These are phyloP conservation scores for Pythium grandisporangium DNA, from an alignment of 352 stramenopile species.

Conservation along the genomic window DNA sequence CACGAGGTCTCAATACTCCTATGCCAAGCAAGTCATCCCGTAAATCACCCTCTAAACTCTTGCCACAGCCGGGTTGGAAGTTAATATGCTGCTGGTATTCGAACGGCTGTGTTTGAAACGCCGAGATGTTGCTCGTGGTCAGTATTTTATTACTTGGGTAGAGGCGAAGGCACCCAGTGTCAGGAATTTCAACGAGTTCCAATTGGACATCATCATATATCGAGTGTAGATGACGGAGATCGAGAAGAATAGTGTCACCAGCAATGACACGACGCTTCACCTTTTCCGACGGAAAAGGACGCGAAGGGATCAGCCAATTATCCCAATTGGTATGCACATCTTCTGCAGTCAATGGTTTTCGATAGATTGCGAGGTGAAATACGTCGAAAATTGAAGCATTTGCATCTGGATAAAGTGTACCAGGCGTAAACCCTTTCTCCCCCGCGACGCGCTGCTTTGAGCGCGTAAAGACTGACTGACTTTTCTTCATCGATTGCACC, in stretches of 20 bases:
- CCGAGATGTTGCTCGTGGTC: constrained; percentile 18
- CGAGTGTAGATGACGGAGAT: constrained; percentile 45
- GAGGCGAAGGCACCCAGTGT: constrained; percentile 39
- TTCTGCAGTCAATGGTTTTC: constrained; percentile 6
- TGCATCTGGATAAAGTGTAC: constrained; percentile 26
- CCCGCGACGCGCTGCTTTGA: neutral
- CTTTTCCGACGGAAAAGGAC: constrained; percentile 21
- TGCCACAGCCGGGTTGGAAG: constrained; percentile 26
- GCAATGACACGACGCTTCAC: constrained; percentile 29
- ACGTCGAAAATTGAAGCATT: constrained; percentile 47
- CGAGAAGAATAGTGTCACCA: constrained; percentile 30
- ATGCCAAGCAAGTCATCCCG: constrained; percentile 1
- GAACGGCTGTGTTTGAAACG: constrained; percentile 32
- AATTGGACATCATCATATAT: constrained; percentile 52
- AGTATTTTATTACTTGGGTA: constrained; percentile 37
- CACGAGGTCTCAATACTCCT: constrained; percentile 3
- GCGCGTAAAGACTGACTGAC: neutral
- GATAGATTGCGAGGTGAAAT: constrained; percentile 68
- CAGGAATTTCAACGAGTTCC: constrained; percentile 31
- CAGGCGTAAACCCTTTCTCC: neutral
- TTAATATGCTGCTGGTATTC: constrained; percentile 39
- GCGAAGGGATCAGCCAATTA: constrained; percentile 21
- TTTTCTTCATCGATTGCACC: constrained; percentile 17
- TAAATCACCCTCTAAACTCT: constrained; percentile 42
- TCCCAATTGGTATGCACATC: constrained; percentile 11